phyloP scores from a whole-genome alignment of 2,329 filamentous ascomycete genomes.

The Aspergillus caelatus region DNA sequence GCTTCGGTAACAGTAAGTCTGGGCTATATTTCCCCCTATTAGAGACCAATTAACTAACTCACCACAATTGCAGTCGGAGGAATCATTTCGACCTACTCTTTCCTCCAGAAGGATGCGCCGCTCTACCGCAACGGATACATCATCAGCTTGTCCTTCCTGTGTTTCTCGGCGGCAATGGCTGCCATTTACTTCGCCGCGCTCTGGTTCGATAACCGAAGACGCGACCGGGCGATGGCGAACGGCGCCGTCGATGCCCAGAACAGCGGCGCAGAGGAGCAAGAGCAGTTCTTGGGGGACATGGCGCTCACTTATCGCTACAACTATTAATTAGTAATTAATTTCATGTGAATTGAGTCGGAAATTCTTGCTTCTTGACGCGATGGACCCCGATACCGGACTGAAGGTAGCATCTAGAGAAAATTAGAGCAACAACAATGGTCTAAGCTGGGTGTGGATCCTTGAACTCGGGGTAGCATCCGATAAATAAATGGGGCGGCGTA shows the following conservation, averaged over 20 bases:
- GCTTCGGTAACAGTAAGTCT: slow-evolving; percentile 66
- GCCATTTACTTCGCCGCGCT: slow-evolving; percentile 41
- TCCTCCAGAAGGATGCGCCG: slow-evolving; percentile 68
- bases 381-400: neutral
- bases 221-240: slow-evolving; percentile 33
- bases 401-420: neutral
- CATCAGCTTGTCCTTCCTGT: slow-evolving; percentile 75
- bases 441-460: neutral
- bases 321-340: slow-evolving; percentile 25
- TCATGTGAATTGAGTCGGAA: neutral
- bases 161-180: slow-evolving; percentile 62
- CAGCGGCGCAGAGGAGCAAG: slow-evolving; percentile 31
- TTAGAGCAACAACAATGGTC: neutral
- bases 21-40: neutral
- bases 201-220: slow-evolving; percentile 44
- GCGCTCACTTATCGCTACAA: slow-evolving; percentile 46
- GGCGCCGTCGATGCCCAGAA: slow-evolving; percentile 18
- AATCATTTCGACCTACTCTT: slow-evolving; percentile 74
- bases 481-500: neutral
- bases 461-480: neutral
- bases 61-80: slow-evolving; percentile 61
- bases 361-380: neutral
- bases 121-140: slow-evolving; percentile 72
- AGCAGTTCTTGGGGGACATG: slow-evolving; percentile 42
- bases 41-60: slow-evolving; percentile 5